Evolutionary conservation across 2,329 filamentous ascomycete species (phyloP).

Genomic region (Didymella lethalis): DNA sequence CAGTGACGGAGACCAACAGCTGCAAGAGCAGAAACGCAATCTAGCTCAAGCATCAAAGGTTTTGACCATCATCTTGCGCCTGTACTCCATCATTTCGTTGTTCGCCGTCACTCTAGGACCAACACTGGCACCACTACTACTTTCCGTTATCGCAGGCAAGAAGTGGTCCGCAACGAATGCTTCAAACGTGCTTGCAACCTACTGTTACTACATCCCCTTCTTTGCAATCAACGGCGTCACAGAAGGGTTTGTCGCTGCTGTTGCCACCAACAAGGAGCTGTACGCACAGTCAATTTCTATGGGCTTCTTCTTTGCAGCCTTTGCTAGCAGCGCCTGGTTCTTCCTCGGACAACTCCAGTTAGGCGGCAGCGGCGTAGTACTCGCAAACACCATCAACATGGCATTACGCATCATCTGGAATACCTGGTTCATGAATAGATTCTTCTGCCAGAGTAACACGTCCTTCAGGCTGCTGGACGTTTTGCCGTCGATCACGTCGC

Average conservation of each 20-base stretch:
- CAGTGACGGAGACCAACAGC: slow-evolving; percentile 9
- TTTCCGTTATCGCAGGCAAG: slow-evolving; percentile 77
- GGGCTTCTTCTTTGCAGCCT: slow-evolving; percentile 78
- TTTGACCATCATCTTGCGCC: slow-evolving; percentile 70
- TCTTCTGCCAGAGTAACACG: slow-evolving; percentile 34
- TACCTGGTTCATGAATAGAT: slow-evolving; percentile 68
- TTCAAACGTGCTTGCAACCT: slow-evolving; percentile 75
- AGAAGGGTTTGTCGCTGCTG: slow-evolving; percentile 91
- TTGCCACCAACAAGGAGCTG: slow-evolving; percentile 78
- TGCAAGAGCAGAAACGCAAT: slow-evolving; percentile 29
- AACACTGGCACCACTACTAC: slow-evolving; percentile 73
- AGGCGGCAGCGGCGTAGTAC: slow-evolving; percentile 82
- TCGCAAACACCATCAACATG: slow-evolving; percentile 93
- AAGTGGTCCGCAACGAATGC: slow-evolving; percentile 80
- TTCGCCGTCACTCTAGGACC: slow-evolving; percentile 76
- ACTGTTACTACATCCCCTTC: slow-evolving; percentile 93
- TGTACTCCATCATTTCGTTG: slow-evolving; percentile 78
- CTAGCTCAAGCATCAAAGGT: slow-evolving; percentile 57
- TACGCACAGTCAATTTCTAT: slow-evolving; percentile 84
- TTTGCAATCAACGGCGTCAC: slow-evolving; percentile 90
- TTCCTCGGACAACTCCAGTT: slow-evolving; percentile 73
- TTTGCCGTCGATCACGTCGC: slow-evolving; percentile 38
- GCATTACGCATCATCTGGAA: slow-evolving; percentile 84
- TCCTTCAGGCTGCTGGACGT: slow-evolving; percentile 30
- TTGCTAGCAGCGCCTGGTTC: slow-evolving; percentile 76